phyloP scores from a whole-genome alignment of 768 basidiomycete species.

The Hygrocybe coccinea region DNA sequence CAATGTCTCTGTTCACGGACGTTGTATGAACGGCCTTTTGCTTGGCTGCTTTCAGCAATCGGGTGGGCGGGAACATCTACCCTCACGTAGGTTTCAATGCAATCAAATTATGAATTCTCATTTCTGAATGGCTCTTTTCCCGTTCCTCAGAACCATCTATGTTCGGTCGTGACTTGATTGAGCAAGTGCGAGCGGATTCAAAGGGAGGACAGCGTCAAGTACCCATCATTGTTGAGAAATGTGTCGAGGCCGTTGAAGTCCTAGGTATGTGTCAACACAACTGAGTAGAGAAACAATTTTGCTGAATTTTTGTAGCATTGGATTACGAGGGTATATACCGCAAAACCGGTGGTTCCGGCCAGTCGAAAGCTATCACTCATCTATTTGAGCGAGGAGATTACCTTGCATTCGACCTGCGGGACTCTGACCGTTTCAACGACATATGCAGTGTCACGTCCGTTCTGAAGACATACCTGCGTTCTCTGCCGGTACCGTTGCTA shows the following conservation, averaged over 20 bases:
- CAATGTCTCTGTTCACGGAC: slow-evolving; percentile 79
- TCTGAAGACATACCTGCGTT: slow-evolving; percentile 92
- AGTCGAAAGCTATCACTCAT: slow-evolving; percentile 89
- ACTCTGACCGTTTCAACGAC: slow-evolving; percentile 90
- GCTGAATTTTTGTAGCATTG: slow-evolving; percentile 49
- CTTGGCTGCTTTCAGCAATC: slow-evolving; percentile 58
- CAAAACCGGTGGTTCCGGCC: slow-evolving; percentile 90
- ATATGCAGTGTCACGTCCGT: slow-evolving; percentile 96
- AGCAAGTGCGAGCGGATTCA: slow-evolving; percentile 73
- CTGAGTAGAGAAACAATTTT: not conserved
- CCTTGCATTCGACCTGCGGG: slow-evolving; percentile 77
- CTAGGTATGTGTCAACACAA: slow-evolving; percentile 55
- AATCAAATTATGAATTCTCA: not conserved
- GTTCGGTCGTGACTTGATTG: slow-evolving; percentile 85
- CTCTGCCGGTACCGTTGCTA: slow-evolving; percentile 84
- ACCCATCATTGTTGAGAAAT: slow-evolving; percentile 91
- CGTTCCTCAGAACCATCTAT: slow-evolving; percentile 65
- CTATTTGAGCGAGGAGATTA: slow-evolving; percentile 94
- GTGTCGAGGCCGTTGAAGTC: slow-evolving; percentile 88
- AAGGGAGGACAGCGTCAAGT: slow-evolving; percentile 57
- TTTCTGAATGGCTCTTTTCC: not conserved
- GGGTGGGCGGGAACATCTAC: slow-evolving; percentile 28
- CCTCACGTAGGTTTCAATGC: slow-evolving; percentile 35
- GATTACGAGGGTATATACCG: slow-evolving; percentile 98
- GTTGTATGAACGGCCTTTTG: slow-evolving; percentile 70